Evolutionary conservation across 1,284 basidiomycete genomes (phyloP).

Genomic region (Ceratobasidium sp.): DNA sequence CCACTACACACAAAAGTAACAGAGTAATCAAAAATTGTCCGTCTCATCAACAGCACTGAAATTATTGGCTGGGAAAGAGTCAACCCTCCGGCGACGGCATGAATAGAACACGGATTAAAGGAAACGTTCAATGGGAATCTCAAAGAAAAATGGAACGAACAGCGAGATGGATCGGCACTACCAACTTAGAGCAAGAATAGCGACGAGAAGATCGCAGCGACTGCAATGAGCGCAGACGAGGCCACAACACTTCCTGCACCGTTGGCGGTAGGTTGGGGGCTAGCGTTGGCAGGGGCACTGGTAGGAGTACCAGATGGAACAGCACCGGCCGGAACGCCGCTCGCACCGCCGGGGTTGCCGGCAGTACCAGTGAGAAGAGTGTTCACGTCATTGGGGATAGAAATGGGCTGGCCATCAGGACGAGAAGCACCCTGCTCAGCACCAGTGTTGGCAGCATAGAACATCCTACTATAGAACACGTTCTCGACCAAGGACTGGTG

Average conservation of each 20-base stretch:
- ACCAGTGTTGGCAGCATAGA: slow-evolving; percentile 68
- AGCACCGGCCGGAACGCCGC: slow-evolving; percentile 43
- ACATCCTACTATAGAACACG: slow-evolving; percentile 61
- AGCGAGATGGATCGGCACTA: background rate
- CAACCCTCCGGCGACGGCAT: slow-evolving; percentile 28
- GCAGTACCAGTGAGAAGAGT: slow-evolving; percentile 44
- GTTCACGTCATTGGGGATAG: slow-evolving; percentile 54
- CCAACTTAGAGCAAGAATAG: slow-evolving; percentile 61
- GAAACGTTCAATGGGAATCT: slow-evolving; percentile 16
- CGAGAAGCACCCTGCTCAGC: slow-evolving; percentile 51
- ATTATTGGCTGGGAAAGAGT: slow-evolving; percentile 8
- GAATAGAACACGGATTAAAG: slow-evolving; percentile 40
- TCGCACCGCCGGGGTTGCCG: slow-evolving; percentile 46
- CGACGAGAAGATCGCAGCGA: slow-evolving; percentile 59
- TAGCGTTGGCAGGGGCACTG: slow-evolving; percentile 35
- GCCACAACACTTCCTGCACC: slow-evolving; percentile 60
- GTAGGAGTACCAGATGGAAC: background rate
- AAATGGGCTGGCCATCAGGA: slow-evolving; percentile 60
- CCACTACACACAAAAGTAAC: slow-evolving; percentile 18
- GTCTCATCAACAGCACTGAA: slow-evolving; percentile 18
- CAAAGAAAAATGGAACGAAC: slow-evolving; percentile 34
- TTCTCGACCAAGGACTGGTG: slow-evolving; percentile 61
- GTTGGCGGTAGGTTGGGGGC: slow-evolving; percentile 49
- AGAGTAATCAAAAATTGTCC: slow-evolving; percentile 28
- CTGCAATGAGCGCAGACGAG: slow-evolving; percentile 58